Evolutionary conservation across 345 rosid species (phyloP), one percentile per base, ranked within the genome.

Genomic region (Gossypium herbaceum): DNA sequence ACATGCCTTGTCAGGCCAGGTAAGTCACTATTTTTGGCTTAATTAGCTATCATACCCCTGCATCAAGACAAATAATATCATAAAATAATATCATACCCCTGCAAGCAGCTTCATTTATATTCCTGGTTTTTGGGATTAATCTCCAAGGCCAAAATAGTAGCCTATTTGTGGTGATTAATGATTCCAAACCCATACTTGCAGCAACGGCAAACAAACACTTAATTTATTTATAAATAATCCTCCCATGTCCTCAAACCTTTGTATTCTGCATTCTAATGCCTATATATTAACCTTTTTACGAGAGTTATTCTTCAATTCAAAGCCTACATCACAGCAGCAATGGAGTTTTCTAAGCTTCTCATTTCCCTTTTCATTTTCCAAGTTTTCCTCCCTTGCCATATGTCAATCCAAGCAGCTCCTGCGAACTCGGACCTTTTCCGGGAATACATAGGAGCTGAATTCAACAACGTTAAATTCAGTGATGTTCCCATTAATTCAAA

Each of bases 401-500:
- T 52, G 25, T 22, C 60, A 19, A 61, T 54, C 61, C 67, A 29
- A 56, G 72, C 65, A 54, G 61, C 79, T 0, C 73, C 76, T 13
- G 41, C 69, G 22, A 56, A 19, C 44, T 77, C 79, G 15, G 50
- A 80, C 65, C 68, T 79, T 9, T 82, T 75, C 65, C 60, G 83
- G 16, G 85, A 75, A 57, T 82, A 79, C 75, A 82, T 82, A 34
- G 83, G 85, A 52, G 85, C 85, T 1, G 60, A 68, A 56, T 77
- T 77, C 81, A 75, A 79, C 2, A 61, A 68, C 25, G 83, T 82
- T 17, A 76, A 20, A 44, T 77, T 83, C 77, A 66, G 76, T 51
- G 76, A 83, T 50, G 79, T 79, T 54, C 85, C 81, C 2, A 50
- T 82, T 24, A 67, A 74, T 22, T 69, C 77, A 5, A 70, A 75